Evolutionary conservation across 495 filamentous ascomycete species (phyloP).

Genomic region (Viridothelium virens): DNA sequence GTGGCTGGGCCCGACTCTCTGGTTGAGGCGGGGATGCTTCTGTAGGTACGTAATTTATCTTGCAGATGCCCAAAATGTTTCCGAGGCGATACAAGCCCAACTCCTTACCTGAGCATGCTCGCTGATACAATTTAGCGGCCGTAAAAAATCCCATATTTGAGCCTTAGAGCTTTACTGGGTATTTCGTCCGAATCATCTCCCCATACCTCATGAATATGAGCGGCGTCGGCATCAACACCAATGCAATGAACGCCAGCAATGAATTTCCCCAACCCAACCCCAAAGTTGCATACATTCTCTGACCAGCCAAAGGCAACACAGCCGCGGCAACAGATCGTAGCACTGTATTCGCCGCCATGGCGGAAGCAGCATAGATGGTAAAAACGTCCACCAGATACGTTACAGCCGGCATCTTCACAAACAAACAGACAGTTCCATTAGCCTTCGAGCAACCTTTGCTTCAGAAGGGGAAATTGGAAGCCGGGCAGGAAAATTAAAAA

Average conservation of each 20-base stretch:
- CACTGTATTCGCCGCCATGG: slow-evolving; percentile 24
- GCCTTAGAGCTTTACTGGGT: slow-evolving; percentile 10
- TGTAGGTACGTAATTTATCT: too few species aligned
- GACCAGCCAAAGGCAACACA: slow-evolving; percentile 21
- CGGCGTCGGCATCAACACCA: slow-evolving; percentile 19
- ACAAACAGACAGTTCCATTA: background rate
- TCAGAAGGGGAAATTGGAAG: slow-evolving; percentile 2
- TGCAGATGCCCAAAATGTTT: too few species aligned
- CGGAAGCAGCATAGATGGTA: slow-evolving; percentile 20
- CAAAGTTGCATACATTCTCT: slow-evolving; percentile 19
- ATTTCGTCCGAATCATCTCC: slow-evolving; percentile 17
- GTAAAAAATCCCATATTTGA: background rate
- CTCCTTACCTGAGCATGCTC: background rate
- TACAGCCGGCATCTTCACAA: background rate
- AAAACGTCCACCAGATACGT: slow-evolving; percentile 23
- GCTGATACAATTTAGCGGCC: background rate
- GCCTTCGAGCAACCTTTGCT: background rate
- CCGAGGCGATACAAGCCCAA: too few species aligned
- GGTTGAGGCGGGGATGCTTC: too few species aligned
- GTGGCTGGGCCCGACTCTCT: too few species aligned
- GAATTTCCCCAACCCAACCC: slow-evolving; percentile 23
- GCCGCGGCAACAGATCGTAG: slow-evolving; percentile 20
- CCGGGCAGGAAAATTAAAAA: too few species aligned
- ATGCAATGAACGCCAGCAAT: slow-evolving; percentile 22
- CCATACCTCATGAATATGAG: slow-evolving; percentile 21